Conservation (phyloP, 441 rosid species). For the Croton setiger region DNA sequence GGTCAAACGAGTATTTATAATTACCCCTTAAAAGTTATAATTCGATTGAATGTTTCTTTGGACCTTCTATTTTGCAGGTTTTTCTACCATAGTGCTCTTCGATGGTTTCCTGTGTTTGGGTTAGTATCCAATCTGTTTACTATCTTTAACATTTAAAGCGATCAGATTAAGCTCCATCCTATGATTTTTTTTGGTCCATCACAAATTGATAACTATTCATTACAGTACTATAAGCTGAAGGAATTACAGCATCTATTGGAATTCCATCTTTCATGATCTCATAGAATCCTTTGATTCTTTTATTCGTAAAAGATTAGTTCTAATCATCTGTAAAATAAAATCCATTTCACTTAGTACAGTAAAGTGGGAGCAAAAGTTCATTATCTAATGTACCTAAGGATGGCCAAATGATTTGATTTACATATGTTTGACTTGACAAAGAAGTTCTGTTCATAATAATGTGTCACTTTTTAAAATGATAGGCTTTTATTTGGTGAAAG, state of each 20-base stretch:
- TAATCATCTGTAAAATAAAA: no score
- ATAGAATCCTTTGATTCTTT: no score
- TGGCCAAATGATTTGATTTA: neutral
- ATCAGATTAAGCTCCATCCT: neutral
- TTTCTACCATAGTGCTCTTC: conserved; percentile 91
- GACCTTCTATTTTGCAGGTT: conserved; percentile 48
- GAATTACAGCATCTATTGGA: no score
- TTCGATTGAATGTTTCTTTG: neutral
- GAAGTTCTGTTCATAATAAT: neutral
- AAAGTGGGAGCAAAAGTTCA: neutral
- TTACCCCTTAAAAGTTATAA: conserved; percentile 1
- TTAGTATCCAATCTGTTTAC: conserved; percentile 33
- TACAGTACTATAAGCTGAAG: no score
- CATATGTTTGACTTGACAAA: neutral
- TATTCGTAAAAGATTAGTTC: no score
- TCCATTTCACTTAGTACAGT: neutral
- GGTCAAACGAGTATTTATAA: neutral
- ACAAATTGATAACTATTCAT: neutral
- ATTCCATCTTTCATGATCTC: no score
- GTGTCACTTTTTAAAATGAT: neutral
- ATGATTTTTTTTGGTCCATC: neutral
- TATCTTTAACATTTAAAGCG: conserved; percentile 4
- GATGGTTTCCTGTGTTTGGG: conserved; percentile 83
- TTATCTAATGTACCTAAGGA: conserved; percentile 1
- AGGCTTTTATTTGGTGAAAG: neutral